Evolutionary conservation across 2,329 filamentous ascomycete species (phyloP), one percentile per base, ranked within the genome.

Genomic region (Calonectria henricotiae): DNA sequence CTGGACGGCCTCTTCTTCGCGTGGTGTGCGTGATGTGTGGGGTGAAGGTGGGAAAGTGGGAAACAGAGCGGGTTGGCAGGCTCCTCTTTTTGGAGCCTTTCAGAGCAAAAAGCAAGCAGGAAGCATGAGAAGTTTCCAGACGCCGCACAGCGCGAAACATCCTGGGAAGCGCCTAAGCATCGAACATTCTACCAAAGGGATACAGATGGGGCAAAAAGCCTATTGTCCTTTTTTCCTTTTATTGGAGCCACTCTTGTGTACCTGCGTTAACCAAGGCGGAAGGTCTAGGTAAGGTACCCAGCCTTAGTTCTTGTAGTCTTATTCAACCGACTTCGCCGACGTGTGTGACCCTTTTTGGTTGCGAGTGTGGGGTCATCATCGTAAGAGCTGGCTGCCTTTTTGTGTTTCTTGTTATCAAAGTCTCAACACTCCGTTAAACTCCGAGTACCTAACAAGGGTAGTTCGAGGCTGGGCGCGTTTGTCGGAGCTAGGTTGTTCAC

Each of bases 91-190:
- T 49, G n/a, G 43, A n/a, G 15, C 39, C 17, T 51, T 47, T 63
- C 9, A 60, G 39, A 32, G 49, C 49, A 65, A 66, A 66, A 71
- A 66, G 69, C 62, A 69, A 69, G 32, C n/a, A 41, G 47, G 66
- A 62, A 63, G 43, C 47, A 65, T 51, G 55, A 54, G 61, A 65
- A 46, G 54, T 51, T 65, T 70, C 64, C 65, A 68, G 69, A 64
- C 62, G 69, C 54, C 27, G 51, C 46, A 63, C 61, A 41, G 43
- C 60, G 54, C 35, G 65, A 51, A 63, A n/a, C 43, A 67, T 27
- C 58, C 65, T 20, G 35, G 65, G 25, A 13, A 55, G 51, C 25
- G 63, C 47, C 68, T 46, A 49, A 63, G 62, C 62, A 55, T 67
- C 66, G 47, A 71, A 69, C 58, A 64, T 67, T 69, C 58, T 58